Evolutionary conservation across 352 stramenopile species (phyloP), one percentile per base, ranked within the genome.

Genomic region (Pythium sp.): DNA sequence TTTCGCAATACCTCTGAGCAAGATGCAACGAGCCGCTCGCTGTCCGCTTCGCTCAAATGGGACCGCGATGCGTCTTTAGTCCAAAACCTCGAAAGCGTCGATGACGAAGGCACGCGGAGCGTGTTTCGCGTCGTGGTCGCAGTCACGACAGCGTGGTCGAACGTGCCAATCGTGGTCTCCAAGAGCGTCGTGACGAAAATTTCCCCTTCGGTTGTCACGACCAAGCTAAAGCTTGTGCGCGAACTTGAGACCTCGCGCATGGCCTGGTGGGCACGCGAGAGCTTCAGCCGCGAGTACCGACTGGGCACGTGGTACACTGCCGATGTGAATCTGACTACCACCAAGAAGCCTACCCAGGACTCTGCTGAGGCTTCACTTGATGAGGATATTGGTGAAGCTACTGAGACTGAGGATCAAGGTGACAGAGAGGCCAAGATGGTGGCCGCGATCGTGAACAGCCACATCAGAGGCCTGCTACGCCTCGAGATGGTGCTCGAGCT

Each of bases 231-330:
- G 2, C 73, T 91, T 12, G 75, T 75, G 1, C 72, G 79, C 12
- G 83, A 86, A 3, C 72, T 82, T 49, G 82, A 84, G 34, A 67
- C 63, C 8, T 76, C 81, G 3, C 67, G 84, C 6, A 92, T 75
- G 1, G 76, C 78, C 20, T 95, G 86, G 87, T 95, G 87, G 87
- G 86, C 82, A 0, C 79, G 84, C n/a, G 87, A 95, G 65, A 89
- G 81, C 26, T 92, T 80, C 60, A 93, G 86, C 62, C 75, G 87
- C 15, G 84, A 77, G 62, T 92, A 89, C 62, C 79, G 85, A 1
- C 65, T 94, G 8, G 87, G 87, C 2, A 90, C 86, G 1, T 95
- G 86, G 87, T 95, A 91, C 58, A 77, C 74, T 0, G 77, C 76
- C 0, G 83, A 92, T n/a, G 70, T 89, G 5, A 62, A 71, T 18